These are phyloP conservation scores for Teratosphaeria gauchensis DNA, from an alignment of 2,329 filamentous ascomycete genomes.

Conservation along the genomic window DNA sequence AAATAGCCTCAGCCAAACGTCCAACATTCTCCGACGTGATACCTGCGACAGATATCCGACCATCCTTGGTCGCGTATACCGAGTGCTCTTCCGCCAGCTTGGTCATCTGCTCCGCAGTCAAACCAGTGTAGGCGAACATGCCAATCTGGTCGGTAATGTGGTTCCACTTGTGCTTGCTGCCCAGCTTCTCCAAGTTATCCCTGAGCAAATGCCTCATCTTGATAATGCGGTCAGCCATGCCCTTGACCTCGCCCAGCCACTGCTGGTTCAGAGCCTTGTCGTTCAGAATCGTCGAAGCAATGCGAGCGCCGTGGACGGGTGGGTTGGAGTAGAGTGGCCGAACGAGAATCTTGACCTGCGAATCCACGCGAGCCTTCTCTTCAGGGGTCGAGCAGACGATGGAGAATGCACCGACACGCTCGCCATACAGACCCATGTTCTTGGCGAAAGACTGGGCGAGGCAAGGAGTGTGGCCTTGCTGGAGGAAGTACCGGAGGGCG, in stretches of 20 bases:
- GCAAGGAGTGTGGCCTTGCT: slow-evolving; percentile 79
- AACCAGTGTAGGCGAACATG: slow-evolving; percentile 98
- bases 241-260: slow-evolving; percentile 95
- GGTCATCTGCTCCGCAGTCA: slow-evolving; percentile 87
- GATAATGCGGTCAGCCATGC: slow-evolving; percentile 98
- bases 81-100: slow-evolving; percentile 87
- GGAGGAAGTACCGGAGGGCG: slow-evolving; percentile 84
- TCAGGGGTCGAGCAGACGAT: slow-evolving; percentile 74
- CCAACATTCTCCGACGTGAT: slow-evolving; percentile 73
- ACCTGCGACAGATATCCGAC: slow-evolving; percentile 75
- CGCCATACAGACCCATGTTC: slow-evolving; percentile 99
- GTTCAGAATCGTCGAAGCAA: slow-evolving; percentile 87
- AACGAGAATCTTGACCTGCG: slow-evolving; percentile 96
- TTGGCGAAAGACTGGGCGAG: slow-evolving; percentile 95
- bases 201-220: slow-evolving; percentile 92
- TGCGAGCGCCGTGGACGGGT: slow-evolving; percentile 88
- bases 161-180: slow-evolving; percentile 95
- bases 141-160: slow-evolving; percentile 98
- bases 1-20: slow-evolving; percentile 73
- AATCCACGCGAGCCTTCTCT: slow-evolving; percentile 93
- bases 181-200: slow-evolving; percentile 87
- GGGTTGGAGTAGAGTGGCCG: slow-evolving; percentile 98
- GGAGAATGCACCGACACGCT: slow-evolving; percentile 95
- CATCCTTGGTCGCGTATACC: slow-evolving; percentile 93
- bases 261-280: slow-evolving; percentile 75